phyloP scores from a whole-genome alignment of 306 rosid species.

The barrel medic (Medicago truncatula) region DNA sequence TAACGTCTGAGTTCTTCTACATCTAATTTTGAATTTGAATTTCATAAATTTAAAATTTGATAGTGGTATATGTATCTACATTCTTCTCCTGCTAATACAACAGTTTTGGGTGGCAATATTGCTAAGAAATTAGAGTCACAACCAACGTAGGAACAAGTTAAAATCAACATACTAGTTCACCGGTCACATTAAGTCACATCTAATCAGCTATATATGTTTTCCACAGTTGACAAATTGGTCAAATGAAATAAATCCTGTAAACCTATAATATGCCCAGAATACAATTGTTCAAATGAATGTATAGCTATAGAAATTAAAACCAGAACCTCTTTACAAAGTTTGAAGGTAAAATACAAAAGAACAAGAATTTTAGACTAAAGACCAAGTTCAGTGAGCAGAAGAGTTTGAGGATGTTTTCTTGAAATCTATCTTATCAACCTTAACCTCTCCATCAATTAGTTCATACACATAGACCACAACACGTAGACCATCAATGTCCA shows the following conservation, averaged over 20 bases:
- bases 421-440: slow-evolving; percentile 99
- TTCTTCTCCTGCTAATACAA: too few relatives aligned
- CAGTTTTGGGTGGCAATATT: neutral
- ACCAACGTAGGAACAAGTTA: neutral
- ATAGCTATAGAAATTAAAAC: neutral
- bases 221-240: slow-evolving; percentile 24
- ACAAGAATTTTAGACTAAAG: neutral
- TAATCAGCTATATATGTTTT: neutral
- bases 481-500: slow-evolving; percentile 97
- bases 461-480: slow-evolving; percentile 98
- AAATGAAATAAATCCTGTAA: slow-evolving; percentile 23
- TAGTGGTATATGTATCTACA: too few relatives aligned
- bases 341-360: slow-evolving; percentile 25
- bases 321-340: neutral
- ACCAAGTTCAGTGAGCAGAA: slow-evolving; percentile 62
- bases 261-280: slow-evolving; percentile 27
- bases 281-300: slow-evolving; percentile 3
- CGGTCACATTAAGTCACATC: neutral
- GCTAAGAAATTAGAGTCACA: neutral
- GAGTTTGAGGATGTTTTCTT: slow-evolving; percentile 85
- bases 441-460: slow-evolving; percentile 96
- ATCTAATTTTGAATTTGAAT: neutral
- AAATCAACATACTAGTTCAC: too few relatives aligned
- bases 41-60: too few relatives aligned
- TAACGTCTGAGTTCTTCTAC: neutral